phyloP scores from a whole-genome alignment of 371 early-diverging fungal genomes.

The Mortierella sp. region DNA sequence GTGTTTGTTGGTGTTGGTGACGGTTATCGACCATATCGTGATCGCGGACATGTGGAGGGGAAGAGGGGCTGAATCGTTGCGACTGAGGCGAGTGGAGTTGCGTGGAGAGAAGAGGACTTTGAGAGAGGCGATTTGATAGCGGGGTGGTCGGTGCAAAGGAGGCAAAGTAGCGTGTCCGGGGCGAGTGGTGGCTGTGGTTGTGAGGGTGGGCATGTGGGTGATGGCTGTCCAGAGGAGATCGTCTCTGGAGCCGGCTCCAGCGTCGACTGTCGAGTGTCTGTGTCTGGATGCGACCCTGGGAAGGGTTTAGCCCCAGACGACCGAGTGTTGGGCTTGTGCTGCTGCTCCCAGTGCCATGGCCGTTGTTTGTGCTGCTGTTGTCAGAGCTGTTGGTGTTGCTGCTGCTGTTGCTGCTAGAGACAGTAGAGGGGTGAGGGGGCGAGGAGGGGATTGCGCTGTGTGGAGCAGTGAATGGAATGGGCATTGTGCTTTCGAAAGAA shows the following conservation, averaged over 20 bases:
- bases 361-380: not conserved
- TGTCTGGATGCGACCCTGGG: conserved; percentile 12
- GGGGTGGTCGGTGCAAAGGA: conserved; percentile 21
- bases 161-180: conserved; percentile 35
- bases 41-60: not conserved
- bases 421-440: not conserved
- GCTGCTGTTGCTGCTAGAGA: not conserved
- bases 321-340: not conserved
- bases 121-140: not conserved
- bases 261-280: conserved; percentile 26
- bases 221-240: conserved; percentile 34
- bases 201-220: conserved; percentile 5
- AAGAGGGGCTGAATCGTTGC: not conserved
- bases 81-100: not conserved
- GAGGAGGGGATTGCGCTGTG: not conserved
- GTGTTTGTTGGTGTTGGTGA: not conserved
- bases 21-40: not conserved
- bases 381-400: not conserved
- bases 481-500: conserved; percentile 7
- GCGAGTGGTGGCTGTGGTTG: conserved; percentile 28
- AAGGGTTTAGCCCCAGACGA: conserved; percentile 8
- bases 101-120: not conserved
- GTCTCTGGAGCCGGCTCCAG: conserved; percentile 41
- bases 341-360: not conserved
- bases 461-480: conserved; percentile 27